phyloP scores from a whole-genome alignment of 495 filamentous ascomycete genomes.

The Trichoderma parareesei region DNA sequence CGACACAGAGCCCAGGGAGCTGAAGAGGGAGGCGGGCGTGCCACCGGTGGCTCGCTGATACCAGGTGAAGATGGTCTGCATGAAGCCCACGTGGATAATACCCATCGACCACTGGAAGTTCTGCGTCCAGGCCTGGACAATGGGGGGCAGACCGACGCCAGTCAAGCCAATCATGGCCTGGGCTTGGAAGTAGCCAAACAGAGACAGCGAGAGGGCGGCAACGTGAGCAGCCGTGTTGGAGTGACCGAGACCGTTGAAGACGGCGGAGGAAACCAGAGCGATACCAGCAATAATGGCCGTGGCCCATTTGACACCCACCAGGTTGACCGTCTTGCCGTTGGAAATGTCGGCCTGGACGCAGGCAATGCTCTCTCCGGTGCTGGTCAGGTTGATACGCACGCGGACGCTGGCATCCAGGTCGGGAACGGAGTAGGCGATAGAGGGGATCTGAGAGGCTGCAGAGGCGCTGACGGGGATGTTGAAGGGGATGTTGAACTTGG shows the following conservation, averaged over 20 bases:
- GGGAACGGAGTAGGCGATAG: conserved; percentile 83
- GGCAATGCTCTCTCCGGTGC: conserved; percentile 54
- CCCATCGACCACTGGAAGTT: conserved; percentile 99
- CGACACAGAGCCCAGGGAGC: conserved; percentile 63
- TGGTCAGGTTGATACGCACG: conserved; percentile 67
- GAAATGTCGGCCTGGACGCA: conserved; percentile 86
- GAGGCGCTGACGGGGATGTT: conserved; percentile 47
- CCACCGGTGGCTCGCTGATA: conserved; percentile 94
- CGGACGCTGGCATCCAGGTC: conserved; percentile 86
- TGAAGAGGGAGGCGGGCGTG: conserved; percentile 71
- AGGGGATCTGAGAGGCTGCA: conserved; percentile 59
- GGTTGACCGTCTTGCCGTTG: conserved; percentile 88
- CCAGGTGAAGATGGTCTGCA: conserved; percentile 88
- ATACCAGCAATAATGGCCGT: conserved; percentile 81
- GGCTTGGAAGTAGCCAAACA: conserved; percentile 93
- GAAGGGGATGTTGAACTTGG: conserved; percentile 53
- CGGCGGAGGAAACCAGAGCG: conserved; percentile 72
- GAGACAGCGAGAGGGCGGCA: conserved; percentile 85
- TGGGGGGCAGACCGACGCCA: conserved; percentile 75
- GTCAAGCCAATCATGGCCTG: conserved; percentile 91
- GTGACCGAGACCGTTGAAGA: conserved; percentile 75
- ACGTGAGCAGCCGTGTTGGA: conserved; percentile 97
- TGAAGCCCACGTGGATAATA: conserved; percentile 80
- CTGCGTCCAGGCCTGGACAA: conserved; percentile 91
- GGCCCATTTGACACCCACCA: conserved; percentile 80